Evolutionary conservation across 208 protist genomes (phyloP).

Genomic region (Phytomonas francai): DNA sequence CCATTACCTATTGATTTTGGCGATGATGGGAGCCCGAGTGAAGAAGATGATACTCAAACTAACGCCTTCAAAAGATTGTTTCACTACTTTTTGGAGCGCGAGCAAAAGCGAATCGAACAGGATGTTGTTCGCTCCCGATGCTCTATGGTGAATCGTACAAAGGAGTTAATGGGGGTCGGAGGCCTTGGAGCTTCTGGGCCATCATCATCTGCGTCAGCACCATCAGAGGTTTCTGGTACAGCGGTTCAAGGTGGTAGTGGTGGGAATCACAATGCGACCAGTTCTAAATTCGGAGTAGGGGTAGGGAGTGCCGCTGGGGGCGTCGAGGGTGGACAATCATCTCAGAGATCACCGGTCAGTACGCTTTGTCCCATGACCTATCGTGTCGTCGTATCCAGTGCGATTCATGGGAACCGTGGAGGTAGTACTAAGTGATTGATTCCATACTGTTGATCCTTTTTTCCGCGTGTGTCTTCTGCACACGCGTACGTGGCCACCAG

Average conservation of each 20-base stretch:
- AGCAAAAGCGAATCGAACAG: constrained; percentile 46
- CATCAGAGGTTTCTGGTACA: not conserved
- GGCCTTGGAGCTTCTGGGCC: not conserved
- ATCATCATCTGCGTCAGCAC: not conserved
- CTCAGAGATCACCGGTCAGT: constrained; percentile 12
- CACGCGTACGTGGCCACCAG: not conserved
- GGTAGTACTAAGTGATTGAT: constrained; percentile 5
- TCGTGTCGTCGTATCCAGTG: constrained; percentile 39
- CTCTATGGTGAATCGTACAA: constrained; percentile 1
- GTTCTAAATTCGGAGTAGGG: not conserved
- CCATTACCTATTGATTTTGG: constrained; percentile 31
- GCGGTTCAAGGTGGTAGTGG: not conserved
- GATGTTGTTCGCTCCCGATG: constrained; percentile 36
- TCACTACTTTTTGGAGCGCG: constrained; percentile 52
- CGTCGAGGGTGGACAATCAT: constrained; percentile 14
- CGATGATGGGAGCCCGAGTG: constrained; percentile 16
- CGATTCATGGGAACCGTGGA: constrained; percentile 30
- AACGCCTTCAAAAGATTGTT: constrained; percentile 56
- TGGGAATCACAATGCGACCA: not conserved
- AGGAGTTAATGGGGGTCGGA: constrained; percentile 3
- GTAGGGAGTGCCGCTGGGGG: constrained; percentile 7
- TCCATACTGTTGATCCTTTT: constrained; percentile 6
- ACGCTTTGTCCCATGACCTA: constrained; percentile 25
- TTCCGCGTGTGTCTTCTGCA: not conserved
- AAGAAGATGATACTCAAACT: constrained; percentile 24